A percentile compares a stretch with the other conserved stretches of the same genome.
phyloP scores from a whole-genome alignment of 257 asterid species.

The Ilex asprella region DNA sequence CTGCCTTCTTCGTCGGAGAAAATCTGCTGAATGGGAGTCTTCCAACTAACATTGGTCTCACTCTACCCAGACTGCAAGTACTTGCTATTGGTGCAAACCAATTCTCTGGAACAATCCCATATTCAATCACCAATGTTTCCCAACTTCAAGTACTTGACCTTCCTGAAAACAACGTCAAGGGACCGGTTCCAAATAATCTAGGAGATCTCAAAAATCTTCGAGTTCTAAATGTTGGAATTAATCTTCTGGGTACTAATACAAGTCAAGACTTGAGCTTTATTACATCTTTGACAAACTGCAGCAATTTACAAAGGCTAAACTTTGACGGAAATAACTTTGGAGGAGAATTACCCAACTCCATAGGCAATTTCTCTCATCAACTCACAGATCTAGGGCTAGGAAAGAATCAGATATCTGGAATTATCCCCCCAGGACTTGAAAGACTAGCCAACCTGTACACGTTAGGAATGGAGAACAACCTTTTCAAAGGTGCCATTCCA shows the following conservation, averaged over 20 bases:
- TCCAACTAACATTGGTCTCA: conserved; percentile 6
- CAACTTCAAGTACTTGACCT: conserved; percentile 13
- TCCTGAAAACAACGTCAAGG: conserved; percentile 12
- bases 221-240: conserved; percentile 11
- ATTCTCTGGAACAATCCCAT: conserved; percentile 23
- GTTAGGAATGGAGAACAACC: background rate
- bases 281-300: conserved; percentile 20
- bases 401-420: conserved; percentile 16
- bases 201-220: conserved; percentile 13
- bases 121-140: conserved; percentile 26
- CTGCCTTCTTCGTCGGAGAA: conserved; percentile 3
- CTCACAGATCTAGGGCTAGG: conserved; percentile 12
- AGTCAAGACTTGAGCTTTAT: conserved; percentile 13
- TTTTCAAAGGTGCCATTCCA: conserved; percentile 1
- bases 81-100: background rate
- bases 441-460: conserved; percentile 12
- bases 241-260: conserved; percentile 11
- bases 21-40: conserved; percentile 17
- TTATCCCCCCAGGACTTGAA: conserved; percentile 11
- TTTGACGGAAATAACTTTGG: conserved; percentile 5
- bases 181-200: conserved; percentile 8
- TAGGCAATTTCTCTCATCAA: conserved; percentile 18
- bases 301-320: conserved; percentile 5
- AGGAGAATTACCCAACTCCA: conserved; percentile 17
- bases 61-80: background rate